Conservation (phyloP, 164 flowering plant species). For the Sextonia rubra region DNA sequence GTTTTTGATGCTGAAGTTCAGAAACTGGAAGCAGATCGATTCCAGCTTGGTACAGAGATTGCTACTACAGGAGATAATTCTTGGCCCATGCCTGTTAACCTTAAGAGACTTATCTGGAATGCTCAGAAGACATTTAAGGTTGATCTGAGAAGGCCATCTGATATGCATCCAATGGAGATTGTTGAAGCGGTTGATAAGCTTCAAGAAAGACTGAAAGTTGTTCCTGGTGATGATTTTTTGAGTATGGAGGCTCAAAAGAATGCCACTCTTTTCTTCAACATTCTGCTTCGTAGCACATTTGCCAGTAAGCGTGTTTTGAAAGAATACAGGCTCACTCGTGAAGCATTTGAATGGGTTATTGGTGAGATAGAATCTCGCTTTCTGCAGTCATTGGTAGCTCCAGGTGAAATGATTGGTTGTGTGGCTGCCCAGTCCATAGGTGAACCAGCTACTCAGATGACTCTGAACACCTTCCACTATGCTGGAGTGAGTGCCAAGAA, state of each 20-base stretch:
- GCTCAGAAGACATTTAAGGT: constrained; percentile 95
- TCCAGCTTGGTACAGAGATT: constrained; percentile 89
- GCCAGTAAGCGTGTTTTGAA: constrained; percentile 91
- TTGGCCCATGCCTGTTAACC: constrained; percentile 95
- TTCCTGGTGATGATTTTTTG: constrained; percentile 85
- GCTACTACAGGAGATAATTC: constrained; percentile 88
- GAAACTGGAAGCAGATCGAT: constrained; percentile 84
- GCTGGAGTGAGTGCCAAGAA: constrained; percentile 99
- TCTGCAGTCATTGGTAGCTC: constrained; percentile 89
- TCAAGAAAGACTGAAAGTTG: constrained; percentile 92
- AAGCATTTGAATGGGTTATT: constrained; percentile 98
- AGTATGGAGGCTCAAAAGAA: constrained; percentile 97
- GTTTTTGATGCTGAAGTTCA: constrained; percentile 96
- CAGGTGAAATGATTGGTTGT: constrained; percentile 99
- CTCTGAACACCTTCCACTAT: constrained; percentile 94
- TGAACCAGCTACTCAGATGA: constrained; percentile 99
- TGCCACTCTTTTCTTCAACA: constrained; percentile 90
- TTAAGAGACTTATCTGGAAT: constrained; percentile 88
- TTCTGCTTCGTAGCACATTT: constrained; percentile 88
- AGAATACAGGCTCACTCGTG: constrained; percentile 86
- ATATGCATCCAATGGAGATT: constrained; percentile 97
- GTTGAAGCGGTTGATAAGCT: constrained; percentile 96
- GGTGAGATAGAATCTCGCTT: constrained; percentile 98
- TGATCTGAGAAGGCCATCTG: constrained; percentile 80
- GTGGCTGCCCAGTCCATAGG: constrained; percentile 99